Base-by-base conservation (phyloP, 768 basidiomycete genomes). In the Butyriboletus loyo region DNA sequence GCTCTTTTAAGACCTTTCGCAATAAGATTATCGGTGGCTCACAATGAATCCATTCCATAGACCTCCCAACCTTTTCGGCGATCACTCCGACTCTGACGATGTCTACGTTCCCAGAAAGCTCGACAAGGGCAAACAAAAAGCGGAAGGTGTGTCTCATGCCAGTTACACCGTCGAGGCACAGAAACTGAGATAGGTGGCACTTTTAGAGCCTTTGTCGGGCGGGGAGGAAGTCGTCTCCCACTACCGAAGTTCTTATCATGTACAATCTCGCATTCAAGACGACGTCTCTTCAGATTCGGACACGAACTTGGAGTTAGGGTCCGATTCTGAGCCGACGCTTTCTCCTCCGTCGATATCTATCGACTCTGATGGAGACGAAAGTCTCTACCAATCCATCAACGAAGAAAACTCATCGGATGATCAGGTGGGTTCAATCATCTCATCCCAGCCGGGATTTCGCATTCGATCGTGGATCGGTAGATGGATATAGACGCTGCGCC, bases 121-220 rank as follows among this genome's bases (percentile, higher is more conserved):
- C 17, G 62, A 63, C 42, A 63, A 63, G 35, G 63, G 63, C 5
- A 62, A 63, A 37, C 47, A 15, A 49, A 63, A 54, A 38, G 63
- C 56, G 0, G 48, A 59, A 28, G 63, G 62, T 59, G 13, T 22
- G 50, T 41, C 17, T 40, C 22, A 8, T 22, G n/a, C 11, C 1
- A 6, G 39, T 22, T 0, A 21, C 28, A 6, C 4, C 13, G 2
- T n/a, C 17, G n/a, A n/a, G n/a, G n/a, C n/a, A 7, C 24, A 25
- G 19, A 14, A 5, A 15, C 32, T 45, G n/a, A 57, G 1, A 7
- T n/a, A 2, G 5, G 15, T 13, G 38, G n/a, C 17, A 5, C 21
- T 17, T 31, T 49, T 19, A 65, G 61, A 58, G 3, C 52, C 55
- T 41, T 47, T 46, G n/a, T n/a, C n/a, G n/a, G 58, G 50, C 22